phyloP scores from a whole-genome alignment of 75 land plant genomes.

The Selaginella tamariscina region DNA sequence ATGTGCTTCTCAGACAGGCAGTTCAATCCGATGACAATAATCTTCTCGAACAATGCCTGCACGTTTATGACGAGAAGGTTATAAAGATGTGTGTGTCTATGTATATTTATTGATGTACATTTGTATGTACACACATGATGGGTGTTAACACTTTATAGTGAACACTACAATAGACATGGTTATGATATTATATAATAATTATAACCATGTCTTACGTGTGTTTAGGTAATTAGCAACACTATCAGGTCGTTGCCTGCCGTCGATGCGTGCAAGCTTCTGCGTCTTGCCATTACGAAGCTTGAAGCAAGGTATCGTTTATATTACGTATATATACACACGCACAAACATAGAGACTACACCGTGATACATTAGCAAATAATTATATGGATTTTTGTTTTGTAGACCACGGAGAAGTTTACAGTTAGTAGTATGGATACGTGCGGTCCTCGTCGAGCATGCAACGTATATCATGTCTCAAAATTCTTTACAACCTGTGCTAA shows the following conservation, averaged over 20 bases:
- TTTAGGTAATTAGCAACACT: slow-evolving; percentile 24
- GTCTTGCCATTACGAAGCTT: slow-evolving; percentile 19
- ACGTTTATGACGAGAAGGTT: slow-evolving; percentile 48
- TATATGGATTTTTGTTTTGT: not conserved
- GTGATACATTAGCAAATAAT: not conserved
- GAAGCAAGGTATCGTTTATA: slow-evolving; percentile 15
- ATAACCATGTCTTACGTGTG: not conserved
- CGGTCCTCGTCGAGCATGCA: slow-evolving; percentile 57
- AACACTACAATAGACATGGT: no score
- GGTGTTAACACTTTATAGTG: no score
- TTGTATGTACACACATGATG: no score
- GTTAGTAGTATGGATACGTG: slow-evolving; percentile 56
- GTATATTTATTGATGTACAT: not conserved
- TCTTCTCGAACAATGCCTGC: slow-evolving; percentile 54
- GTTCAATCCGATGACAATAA: slow-evolving; percentile 63
- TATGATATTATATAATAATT: not conserved
- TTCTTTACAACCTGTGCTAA: slow-evolving; percentile 44
- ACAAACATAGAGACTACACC: not conserved
- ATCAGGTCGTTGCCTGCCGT: slow-evolving; percentile 18
- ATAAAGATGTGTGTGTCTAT: not conserved
- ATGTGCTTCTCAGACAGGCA: slow-evolving; percentile 66
- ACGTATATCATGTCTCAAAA: slow-evolving; percentile 49
- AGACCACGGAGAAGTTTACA: slow-evolving; percentile 25
- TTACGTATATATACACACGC: not conserved
- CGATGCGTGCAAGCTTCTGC: slow-evolving; percentile 23